Base-by-base conservation (phyloP, 371 early-diverging fungal species). In the Apophysomyces variabilis region DNA sequence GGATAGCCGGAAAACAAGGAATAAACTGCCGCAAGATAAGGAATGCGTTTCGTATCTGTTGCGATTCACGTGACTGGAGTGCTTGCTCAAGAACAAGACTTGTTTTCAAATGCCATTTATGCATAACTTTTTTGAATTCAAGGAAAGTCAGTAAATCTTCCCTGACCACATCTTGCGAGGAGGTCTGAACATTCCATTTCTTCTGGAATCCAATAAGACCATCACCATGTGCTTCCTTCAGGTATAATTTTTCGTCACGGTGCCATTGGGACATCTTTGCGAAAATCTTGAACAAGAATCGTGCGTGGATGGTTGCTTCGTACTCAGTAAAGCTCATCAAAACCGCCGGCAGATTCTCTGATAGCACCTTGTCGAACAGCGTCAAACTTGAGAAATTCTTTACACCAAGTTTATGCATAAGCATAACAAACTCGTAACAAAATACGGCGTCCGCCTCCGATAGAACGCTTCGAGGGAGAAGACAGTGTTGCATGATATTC, bases 401-500 rank as follows among this genome's bases (percentile, higher is more conserved):
- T 0, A 90, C 90, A 9, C 91, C 91, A 38, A 95, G 70, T 13
- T 75, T 77, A 66, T 96, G 96, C 87, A 95, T 84, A 62, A 90
- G 62, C 70, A 88, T 79, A 21, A 93, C 75, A 66, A 96, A 93
- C 75, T 92, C 91, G 43, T 92, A 93, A 61, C 92, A 92, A 69
- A 85, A 97, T 4, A 89, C 78, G 2, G 97, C 95, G 73, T 97
- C 96, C 0, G 86, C 74, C 14, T 87, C 88, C 1, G 95, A 94
- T 7, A 89, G 77, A 41, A 89, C 66, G 45, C 88, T 83, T n/a
- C 97, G 84, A 11, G 94, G 95, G 35, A 87, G 77, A 12, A 97
- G 62, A 68, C 96, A 95, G 73, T 90, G 83, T 67, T 96, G 93
- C 38, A 94, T 77, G 12, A 95, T 75, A 11, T 79, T 80, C 8